These are phyloP conservation scores for Rosa persica DNA, from an alignment of 306 rosid genomes.

Conservation along the genomic window DNA sequence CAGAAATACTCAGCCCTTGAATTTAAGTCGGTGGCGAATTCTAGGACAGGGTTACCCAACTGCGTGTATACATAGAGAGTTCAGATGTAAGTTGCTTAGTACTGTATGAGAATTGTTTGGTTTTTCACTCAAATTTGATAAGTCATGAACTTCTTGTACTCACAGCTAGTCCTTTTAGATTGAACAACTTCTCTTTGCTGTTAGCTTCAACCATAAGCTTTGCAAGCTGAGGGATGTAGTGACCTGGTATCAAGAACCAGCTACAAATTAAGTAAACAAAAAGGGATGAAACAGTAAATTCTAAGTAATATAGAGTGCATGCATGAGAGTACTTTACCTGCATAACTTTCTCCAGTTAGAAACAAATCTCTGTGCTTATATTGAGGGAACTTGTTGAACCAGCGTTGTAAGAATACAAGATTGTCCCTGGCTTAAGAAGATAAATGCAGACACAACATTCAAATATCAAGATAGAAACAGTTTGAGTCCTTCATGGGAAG, in stretches of 20 bases:
- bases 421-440: slow-evolving; percentile 62
- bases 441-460: slow-evolving; percentile 18
- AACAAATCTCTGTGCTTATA: slow-evolving; percentile 57
- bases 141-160: slow-evolving; percentile 23
- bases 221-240: slow-evolving; percentile 81
- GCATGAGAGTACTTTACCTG: slow-evolving; percentile 44
- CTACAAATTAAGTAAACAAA: not conserved
- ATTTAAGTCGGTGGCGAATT: slow-evolving; percentile 40
- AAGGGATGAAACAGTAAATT: not conserved
- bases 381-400: slow-evolving; percentile 65
- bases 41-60: slow-evolving; percentile 47
- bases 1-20: slow-evolving; percentile 50
- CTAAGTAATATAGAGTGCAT: not conserved
- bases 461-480: not conserved
- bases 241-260: slow-evolving; percentile 44
- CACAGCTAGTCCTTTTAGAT: slow-evolving; percentile 72
- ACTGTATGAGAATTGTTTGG: not conserved
- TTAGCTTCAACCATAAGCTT: slow-evolving; percentile 57
- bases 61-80: slow-evolving; percentile 2
- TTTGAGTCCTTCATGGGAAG: slow-evolving; percentile 26
- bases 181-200: slow-evolving; percentile 49
- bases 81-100: not conserved
- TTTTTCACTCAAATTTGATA: not conserved
- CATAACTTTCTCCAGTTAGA: slow-evolving; percentile 75
- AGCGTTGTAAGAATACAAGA: slow-evolving; percentile 56